phyloP scores from a whole-genome alignment of 306 rosid species.

The Corylus heterophylla region DNA sequence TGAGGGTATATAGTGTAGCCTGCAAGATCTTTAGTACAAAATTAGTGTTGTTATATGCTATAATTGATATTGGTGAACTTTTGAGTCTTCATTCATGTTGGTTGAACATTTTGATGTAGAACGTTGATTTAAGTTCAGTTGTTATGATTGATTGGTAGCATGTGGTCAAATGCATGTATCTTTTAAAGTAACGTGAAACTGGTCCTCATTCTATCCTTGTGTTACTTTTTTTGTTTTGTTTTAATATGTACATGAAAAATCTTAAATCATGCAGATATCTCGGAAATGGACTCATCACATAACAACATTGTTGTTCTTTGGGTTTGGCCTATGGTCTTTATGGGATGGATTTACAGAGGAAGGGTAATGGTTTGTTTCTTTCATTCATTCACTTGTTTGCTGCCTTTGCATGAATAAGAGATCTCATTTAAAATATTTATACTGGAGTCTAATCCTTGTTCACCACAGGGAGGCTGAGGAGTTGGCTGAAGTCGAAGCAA shows the following conservation, averaged over 20 bases:
- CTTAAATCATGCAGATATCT: constrained; percentile 60
- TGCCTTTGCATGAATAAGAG: neutral
- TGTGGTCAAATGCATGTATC: neutral
- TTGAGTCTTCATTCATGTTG: neutral
- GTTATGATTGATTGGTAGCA: neutral
- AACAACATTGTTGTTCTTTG: constrained; percentile 81
- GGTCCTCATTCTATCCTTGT: neutral
- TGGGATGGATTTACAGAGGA: constrained; percentile 74
- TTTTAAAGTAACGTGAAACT: constrained; percentile 11
- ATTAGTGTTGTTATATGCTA: neutral
- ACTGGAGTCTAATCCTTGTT: constrained; percentile 29
- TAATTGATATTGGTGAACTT: neutral
- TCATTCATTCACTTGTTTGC: constrained; percentile 18
- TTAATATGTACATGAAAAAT: neutral
- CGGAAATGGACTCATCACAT: constrained; percentile 83
- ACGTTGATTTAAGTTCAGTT: neutral
- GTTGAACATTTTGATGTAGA: neutral
- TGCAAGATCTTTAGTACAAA: neutral
- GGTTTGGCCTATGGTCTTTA: constrained; percentile 86
- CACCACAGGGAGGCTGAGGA: constrained; percentile 73
- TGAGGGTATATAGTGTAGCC: neutral
- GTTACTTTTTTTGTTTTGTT: neutral
- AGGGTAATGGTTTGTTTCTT: constrained; percentile 51
- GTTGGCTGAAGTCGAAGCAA: constrained; percentile 92
- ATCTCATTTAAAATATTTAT: constrained; percentile 5